A percentile compares a stretch with the other conserved stretches of the same genome.
These are phyloP conservation scores for Podospora pseudoanserina DNA, from an alignment of 495 filamentous ascomycete species.

Conservation along the genomic window DNA sequence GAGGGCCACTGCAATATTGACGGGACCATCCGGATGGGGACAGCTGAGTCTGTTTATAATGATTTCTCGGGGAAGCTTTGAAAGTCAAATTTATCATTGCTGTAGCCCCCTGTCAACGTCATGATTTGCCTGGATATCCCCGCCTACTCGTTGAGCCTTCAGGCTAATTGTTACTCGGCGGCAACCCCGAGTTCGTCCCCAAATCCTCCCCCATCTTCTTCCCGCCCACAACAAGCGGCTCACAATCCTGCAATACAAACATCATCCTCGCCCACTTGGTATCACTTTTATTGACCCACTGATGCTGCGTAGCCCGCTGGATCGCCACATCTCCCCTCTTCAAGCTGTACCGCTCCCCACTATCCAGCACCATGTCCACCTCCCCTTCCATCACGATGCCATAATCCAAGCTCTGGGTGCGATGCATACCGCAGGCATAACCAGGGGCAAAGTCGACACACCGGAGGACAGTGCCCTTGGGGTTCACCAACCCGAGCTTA, in stretches of 20 bases:
- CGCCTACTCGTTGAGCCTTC: too few relatives aligned
- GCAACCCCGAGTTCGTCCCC: slow-evolving; percentile 32
- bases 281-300: slow-evolving; percentile 57
- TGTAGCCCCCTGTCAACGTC: too few relatives aligned
- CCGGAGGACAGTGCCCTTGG: slow-evolving; percentile 54
- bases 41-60: too few relatives aligned
- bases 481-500: slow-evolving; percentile 44
- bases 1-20: too few relatives aligned
- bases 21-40: too few relatives aligned
- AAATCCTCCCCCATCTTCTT: slow-evolving; percentile 47
- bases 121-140: too few relatives aligned
- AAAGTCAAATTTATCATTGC: too few relatives aligned
- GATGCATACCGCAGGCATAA: slow-evolving; percentile 59
- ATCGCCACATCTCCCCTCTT: slow-evolving; percentile 60
- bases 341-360: slow-evolving; percentile 53
- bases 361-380: slow-evolving; percentile 61
- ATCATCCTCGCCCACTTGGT: slow-evolving; percentile 56
- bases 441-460: slow-evolving; percentile 60
- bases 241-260: slow-evolving; percentile 54
- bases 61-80: too few relatives aligned
- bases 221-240: slow-evolving; percentile 42
- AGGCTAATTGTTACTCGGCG: slow-evolving; percentile 35
- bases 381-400: slow-evolving; percentile 73
- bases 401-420: slow-evolving; percentile 71
- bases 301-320: slow-evolving; percentile 66